phyloP scores from a whole-genome alignment of 345 rosid genomes.

The Moricandia arvensis region DNA sequence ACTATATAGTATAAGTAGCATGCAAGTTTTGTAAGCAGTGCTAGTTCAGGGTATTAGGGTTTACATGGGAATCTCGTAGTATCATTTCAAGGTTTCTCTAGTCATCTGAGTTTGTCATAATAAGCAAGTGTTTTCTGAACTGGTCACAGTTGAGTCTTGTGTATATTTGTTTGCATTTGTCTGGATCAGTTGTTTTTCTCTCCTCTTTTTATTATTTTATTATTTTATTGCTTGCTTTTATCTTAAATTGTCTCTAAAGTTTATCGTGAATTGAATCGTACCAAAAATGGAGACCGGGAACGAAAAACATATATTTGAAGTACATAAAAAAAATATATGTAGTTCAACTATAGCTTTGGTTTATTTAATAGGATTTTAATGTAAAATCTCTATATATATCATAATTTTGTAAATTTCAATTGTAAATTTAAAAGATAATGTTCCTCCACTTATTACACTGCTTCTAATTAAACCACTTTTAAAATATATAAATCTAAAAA shows the following conservation, averaged over 20 bases:
- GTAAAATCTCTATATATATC: too few species aligned
- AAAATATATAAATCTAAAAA: too few species aligned
- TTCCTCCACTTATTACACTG: too few species aligned
- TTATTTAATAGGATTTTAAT: too few species aligned
- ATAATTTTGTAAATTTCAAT: too few species aligned
- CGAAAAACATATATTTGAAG: not conserved
- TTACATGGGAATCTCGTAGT: constrained; percentile 30
- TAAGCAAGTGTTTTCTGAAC: constrained; percentile 18
- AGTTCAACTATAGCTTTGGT: too few species aligned
- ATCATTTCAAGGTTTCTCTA: constrained; percentile 5
- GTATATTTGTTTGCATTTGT: constrained; percentile 17
- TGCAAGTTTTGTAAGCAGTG: constrained; percentile 41
- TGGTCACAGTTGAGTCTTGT: constrained; percentile 27
- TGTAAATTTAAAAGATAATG: too few species aligned
- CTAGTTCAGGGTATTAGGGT: constrained; percentile 41
- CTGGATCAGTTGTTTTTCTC: constrained; percentile 5
- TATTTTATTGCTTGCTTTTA: not conserved
- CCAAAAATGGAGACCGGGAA: not conserved
- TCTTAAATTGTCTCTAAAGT: not conserved
- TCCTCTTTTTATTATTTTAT: not conserved
- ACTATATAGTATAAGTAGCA: constrained; percentile 40
- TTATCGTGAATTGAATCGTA: not conserved
- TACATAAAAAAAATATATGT: too few species aligned
- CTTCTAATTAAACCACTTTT: too few species aligned
- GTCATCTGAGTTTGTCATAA: constrained; percentile 21